phyloP scores from a whole-genome alignment of 164 flowering plant genomes.

The Aristolochia fimbriata region DNA sequence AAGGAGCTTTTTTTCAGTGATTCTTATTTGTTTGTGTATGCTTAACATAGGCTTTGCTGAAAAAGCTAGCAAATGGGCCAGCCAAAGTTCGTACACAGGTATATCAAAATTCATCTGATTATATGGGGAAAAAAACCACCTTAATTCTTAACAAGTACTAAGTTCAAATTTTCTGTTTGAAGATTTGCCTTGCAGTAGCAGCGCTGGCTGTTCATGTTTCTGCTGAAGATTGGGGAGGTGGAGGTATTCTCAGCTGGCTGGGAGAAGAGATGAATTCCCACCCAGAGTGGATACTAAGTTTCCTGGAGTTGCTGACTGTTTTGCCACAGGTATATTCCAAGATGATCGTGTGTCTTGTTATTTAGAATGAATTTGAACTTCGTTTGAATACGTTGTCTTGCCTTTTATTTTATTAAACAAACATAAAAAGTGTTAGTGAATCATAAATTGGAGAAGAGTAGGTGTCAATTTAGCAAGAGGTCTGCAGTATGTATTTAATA shows the following conservation, averaged over 20 bases:
- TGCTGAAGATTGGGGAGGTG: constrained; percentile 93
- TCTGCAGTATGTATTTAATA: no score
- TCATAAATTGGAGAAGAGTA: no score
- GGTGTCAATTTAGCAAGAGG: no score
- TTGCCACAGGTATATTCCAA: constrained; percentile 70
- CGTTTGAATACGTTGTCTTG: not conserved
- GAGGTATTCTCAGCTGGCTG: constrained; percentile 87
- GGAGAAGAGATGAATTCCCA: constrained; percentile 82
- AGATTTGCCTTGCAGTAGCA: constrained; percentile 98
- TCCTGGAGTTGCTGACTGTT: constrained; percentile 84
- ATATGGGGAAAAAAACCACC: constrained; percentile 1
- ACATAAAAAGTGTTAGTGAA: no score
- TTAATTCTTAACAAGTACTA: not conserved
- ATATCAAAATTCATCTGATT: constrained; percentile 5
- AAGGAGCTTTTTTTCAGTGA: no score
- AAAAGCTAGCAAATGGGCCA: constrained; percentile 77
- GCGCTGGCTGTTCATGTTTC: constrained; percentile 97
- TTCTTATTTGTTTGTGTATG: constrained; percentile 10
- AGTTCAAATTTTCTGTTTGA: constrained; percentile 11
- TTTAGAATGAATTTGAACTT: not conserved
- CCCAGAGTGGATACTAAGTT: constrained; percentile 77
- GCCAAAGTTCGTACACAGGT: constrained; percentile 98
- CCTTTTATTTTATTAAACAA: no score
- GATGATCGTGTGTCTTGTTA: not conserved
- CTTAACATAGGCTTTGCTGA: constrained; percentile 65